Percentiles rank a stretch among this genome's conserved stretches.
Conservation (phyloP, 1,284 basidiomycete genomes). For the Papiliotrema terrestris region DNA sequence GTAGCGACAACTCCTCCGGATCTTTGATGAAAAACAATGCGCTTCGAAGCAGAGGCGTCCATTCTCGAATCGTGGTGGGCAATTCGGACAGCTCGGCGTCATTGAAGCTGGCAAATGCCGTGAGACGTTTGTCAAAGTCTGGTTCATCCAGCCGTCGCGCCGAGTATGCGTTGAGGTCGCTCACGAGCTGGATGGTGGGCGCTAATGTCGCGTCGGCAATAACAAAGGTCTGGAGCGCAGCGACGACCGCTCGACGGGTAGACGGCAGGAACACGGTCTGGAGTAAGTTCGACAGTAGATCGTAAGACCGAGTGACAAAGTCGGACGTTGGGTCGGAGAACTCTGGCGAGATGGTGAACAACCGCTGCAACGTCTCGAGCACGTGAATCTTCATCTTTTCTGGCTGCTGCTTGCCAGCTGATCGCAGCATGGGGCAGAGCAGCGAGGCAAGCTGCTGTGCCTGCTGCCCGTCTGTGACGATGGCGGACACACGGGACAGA, state of each 20-base stretch:
- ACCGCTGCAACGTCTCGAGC: conserved; percentile 67
- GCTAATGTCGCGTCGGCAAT: conserved; percentile 55
- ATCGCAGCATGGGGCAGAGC: conserved; percentile 77
- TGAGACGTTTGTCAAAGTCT: conserved; percentile 83
- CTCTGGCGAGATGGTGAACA: conserved; percentile 71
- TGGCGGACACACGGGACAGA: conserved; percentile 73
- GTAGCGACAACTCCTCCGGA: conserved; percentile 79
- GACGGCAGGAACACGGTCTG: conserved; percentile 66
- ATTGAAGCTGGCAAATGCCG: conserved; percentile 73
- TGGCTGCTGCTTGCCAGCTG: conserved; percentile 68
- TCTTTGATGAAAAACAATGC: conserved; percentile 85
- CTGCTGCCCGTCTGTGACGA: conserved; percentile 67
- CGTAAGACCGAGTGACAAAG: conserved; percentile 61
- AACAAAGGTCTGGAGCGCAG: conserved; percentile 63
- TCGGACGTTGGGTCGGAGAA: conserved; percentile 56
- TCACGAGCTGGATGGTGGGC: conserved; percentile 58
- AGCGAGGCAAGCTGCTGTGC: conserved; percentile 70
- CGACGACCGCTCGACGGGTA: conserved; percentile 65
- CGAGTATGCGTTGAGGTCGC: conserved; percentile 82
- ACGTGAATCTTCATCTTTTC: conserved; percentile 87
- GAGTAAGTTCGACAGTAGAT: conserved; percentile 69
- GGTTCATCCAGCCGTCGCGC: conserved; percentile 79
- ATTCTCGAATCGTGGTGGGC: conserved; percentile 46
- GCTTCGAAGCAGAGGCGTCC: conserved; percentile 82
- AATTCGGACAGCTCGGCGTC: conserved; percentile 50